Percentiles rank a stretch among this genome's conserved stretches.
Conservation (phyloP, 148 eudicot species). For the Selenicereus undatus region DNA sequence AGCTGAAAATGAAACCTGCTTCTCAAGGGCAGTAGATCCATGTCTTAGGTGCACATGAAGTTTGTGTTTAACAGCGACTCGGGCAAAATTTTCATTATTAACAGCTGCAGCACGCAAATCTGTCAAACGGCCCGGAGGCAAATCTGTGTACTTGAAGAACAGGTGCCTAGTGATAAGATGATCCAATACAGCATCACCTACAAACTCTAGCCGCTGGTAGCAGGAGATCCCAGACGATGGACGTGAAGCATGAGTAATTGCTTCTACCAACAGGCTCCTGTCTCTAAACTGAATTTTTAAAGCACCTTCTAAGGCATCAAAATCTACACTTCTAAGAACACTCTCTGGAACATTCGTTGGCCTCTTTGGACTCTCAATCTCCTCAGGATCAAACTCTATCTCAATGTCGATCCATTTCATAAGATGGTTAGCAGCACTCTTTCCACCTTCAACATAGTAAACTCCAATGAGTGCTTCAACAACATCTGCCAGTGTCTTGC, state of each 20-base stretch:
- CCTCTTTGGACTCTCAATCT: constrained; percentile 43
- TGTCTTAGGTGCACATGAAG: constrained; percentile 91
- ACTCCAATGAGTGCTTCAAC: constrained; percentile 97
- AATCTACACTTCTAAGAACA: constrained; percentile 70
- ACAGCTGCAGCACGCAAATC: constrained; percentile 99
- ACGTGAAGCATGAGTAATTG: constrained; percentile 98
- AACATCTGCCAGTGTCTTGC: constrained; percentile 97
- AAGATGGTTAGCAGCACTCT: constrained; percentile 83
- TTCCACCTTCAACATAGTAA: constrained; percentile 94
- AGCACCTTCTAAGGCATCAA: constrained; percentile 66
- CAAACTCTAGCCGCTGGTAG: constrained; percentile 95
- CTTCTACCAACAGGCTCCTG: constrained; percentile 69
- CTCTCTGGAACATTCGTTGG: constrained; percentile 58
- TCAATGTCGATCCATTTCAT: constrained; percentile 96
- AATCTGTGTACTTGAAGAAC: constrained; percentile 85
- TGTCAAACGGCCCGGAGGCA: constrained; percentile 96
- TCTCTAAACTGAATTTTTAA: constrained; percentile 59
- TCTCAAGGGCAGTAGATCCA: constrained; percentile 95
- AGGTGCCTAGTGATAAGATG: constrained; percentile 92
- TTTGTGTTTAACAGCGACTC: constrained; percentile 85
- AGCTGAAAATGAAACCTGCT: constrained; percentile 52
- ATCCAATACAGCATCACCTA: constrained; percentile 97
- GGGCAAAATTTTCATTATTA: constrained; percentile 96
- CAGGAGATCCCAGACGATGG: constrained; percentile 98
- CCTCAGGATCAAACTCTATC: constrained; percentile 70